phyloP scores from a whole-genome alignment of 148 eudicot species.

The Chenopodium album region DNA sequence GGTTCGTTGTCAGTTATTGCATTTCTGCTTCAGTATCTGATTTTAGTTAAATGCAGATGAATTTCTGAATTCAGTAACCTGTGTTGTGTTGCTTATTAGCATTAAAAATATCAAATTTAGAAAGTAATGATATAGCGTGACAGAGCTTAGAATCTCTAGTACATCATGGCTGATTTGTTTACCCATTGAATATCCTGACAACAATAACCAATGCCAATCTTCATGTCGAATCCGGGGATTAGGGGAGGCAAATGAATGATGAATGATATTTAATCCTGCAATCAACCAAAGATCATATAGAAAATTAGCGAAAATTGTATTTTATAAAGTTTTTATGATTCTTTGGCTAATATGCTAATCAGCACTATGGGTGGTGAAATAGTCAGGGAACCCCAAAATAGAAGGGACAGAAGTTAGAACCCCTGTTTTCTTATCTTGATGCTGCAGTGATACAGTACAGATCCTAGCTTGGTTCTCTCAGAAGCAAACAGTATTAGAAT shows the following conservation, averaged over 20 bases:
- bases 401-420: not conserved
- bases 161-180: not conserved
- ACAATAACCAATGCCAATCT: not conserved
- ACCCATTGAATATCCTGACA: not conserved
- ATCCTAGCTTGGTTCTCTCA: constrained; percentile 18
- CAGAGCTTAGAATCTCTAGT: not conserved
- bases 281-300: not conserved
- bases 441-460: constrained; percentile 22
- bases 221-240: not conserved
- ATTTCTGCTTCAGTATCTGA: not conserved
- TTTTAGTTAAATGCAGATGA: too few relatives aligned
- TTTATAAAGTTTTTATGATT: not conserved
- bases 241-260: too few relatives aligned
- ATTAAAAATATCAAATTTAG: too few relatives aligned
- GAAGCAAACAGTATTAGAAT: constrained; percentile 18
- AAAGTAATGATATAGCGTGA: too few relatives aligned
- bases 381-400: not conserved
- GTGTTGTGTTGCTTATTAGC: not conserved
- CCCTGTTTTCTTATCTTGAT: not conserved
- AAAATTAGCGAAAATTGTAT: not conserved
- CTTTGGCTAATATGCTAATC: not conserved
- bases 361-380: not conserved
- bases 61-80: not conserved
- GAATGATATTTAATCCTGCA: not conserved
- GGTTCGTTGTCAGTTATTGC: not conserved